phyloP scores from a whole-genome alignment of 805 yeast genomes.

The Metschnikowia bowlesiae region DNA sequence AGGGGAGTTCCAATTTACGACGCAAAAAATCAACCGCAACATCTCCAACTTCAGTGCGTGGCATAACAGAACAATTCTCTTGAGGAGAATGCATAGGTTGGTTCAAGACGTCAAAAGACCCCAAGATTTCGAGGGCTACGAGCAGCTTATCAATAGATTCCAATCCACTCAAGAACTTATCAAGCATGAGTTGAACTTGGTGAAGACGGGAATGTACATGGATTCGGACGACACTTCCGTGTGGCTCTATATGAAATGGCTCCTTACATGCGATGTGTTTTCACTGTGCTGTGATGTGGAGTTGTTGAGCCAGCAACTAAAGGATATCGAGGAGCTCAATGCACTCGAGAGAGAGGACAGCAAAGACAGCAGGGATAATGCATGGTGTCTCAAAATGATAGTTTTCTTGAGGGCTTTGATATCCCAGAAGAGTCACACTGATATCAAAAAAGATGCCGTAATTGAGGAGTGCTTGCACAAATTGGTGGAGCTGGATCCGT shows the following conservation, averaged over 20 bases:
- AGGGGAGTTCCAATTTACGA: constrained; percentile 74
- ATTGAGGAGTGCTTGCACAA: constrained; percentile 36
- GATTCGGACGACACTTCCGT: constrained; percentile 93
- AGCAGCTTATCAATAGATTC: constrained; percentile 21
- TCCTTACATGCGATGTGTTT: constrained; percentile 45
- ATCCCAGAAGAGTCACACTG: constrained; percentile 8
- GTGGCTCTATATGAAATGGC: constrained; percentile 88
- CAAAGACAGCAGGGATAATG: constrained; percentile 47
- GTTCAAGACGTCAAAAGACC: constrained; percentile 1
- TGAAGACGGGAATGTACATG: constrained; percentile 82
- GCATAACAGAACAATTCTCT: constrained; percentile 79
- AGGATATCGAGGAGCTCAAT: constrained; percentile 56
- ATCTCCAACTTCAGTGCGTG: constrained; percentile 94
- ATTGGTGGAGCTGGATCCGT: constrained; percentile 57
- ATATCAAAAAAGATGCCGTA: constrained; percentile 7
- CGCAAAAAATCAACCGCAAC: constrained; percentile 70
- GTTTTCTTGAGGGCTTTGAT: constrained; percentile 41
- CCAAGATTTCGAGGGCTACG: constrained; percentile 1
- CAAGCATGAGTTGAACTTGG: constrained; percentile 55
- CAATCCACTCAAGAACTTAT: constrained; percentile 36
- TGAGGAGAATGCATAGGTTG: constrained; percentile 46
- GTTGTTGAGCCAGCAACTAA: constrained; percentile 44
- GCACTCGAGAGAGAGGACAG: constrained; percentile 68
- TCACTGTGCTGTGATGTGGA: constrained; percentile 11
- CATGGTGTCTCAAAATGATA: constrained; percentile 71